Conservation (phyloP, 768 basidiomycete species). For the Phylloporus arenicola region DNA sequence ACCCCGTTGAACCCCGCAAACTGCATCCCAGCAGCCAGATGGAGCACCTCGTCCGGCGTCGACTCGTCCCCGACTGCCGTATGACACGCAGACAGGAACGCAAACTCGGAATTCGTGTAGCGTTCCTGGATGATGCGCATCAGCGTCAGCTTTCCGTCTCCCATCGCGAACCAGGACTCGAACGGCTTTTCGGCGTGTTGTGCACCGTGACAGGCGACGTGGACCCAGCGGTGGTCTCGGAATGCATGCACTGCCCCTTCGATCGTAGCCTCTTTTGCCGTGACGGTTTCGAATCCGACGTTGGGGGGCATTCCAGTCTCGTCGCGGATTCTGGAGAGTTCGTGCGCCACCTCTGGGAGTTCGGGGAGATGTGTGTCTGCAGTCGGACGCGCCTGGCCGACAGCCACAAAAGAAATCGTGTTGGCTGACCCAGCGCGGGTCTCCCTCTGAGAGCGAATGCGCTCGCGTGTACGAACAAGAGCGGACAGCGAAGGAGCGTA, state of each 20-base stretch:
- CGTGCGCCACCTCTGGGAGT: not conserved
- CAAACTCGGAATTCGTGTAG: not conserved
- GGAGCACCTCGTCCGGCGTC: too few species aligned
- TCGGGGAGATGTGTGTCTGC: not conserved
- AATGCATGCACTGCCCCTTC: too few species aligned
- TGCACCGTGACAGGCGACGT: not conserved
- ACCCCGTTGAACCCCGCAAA: too few species aligned
- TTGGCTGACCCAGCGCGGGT: not conserved
- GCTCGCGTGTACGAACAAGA: not conserved
- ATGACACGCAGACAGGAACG: not conserved
- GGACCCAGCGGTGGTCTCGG: not conserved
- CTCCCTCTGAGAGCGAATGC: not conserved
- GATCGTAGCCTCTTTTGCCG: too few species aligned
- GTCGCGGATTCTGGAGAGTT: not conserved
- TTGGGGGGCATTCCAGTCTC: too few species aligned
- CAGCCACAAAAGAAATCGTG: not conserved
- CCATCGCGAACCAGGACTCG: not conserved
- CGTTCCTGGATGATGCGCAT: not conserved
- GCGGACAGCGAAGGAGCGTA: too few species aligned
- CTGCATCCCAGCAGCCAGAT: too few species aligned
- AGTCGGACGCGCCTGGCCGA: not conserved
- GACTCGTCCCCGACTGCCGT: not conserved
- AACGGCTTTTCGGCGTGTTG: not conserved
- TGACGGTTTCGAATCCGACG: too few species aligned
- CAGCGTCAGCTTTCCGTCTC: not conserved